Base-by-base conservation (phyloP, 208 protist species). In the Leishmania turanica region DNA sequence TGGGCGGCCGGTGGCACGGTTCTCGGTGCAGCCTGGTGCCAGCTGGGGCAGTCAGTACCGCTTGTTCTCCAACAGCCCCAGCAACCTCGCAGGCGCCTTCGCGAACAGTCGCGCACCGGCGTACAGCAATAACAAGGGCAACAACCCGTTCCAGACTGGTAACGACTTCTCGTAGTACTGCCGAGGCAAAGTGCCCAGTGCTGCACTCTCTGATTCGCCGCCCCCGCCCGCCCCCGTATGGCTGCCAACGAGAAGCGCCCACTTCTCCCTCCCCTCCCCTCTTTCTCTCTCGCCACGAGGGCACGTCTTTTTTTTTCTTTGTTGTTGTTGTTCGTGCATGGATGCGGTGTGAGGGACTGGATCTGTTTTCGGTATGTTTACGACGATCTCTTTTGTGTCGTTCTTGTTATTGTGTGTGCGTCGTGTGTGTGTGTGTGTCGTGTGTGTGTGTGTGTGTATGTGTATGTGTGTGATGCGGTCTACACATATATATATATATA, bases 21-120 rank as follows among this genome's bases (percentile, higher is more conserved):
- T 78, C 51, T 68, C 54, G 8, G 80, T 54, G 49, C 64, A 78
- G 62, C 37, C 54, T 4, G 6, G 37, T 24, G 34, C 53, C 51
- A 37, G 31, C 34, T 77, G 73, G 73, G 54, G 37, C 53, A 15
- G 37, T 6, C 73, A 77, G 54, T 62, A 77, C 73, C 21, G 54
- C 27, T 42, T 64, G n/a, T 21, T 77, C 34, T 17, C 51, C 21
- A 58, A 31, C 54, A n/a, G 73, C 15, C 5, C 19, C 21, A 27
- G 31, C 54, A 62, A 17, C 19, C 73, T 77, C 17, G 19, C 73
- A 17, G 6, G 34, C 5, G 11, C 37, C 21, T 77, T 66, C 54
- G 34, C 34, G 53, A 58, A 37, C 21, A 4, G 49, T 47, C 24
- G 8, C 27, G 56, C 49, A 8, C 54, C 42, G 40, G 31, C 34